Evolutionary conservation across 73 alveolate genomes (phyloP).

Genomic region (Halteria grandinella): DNA sequence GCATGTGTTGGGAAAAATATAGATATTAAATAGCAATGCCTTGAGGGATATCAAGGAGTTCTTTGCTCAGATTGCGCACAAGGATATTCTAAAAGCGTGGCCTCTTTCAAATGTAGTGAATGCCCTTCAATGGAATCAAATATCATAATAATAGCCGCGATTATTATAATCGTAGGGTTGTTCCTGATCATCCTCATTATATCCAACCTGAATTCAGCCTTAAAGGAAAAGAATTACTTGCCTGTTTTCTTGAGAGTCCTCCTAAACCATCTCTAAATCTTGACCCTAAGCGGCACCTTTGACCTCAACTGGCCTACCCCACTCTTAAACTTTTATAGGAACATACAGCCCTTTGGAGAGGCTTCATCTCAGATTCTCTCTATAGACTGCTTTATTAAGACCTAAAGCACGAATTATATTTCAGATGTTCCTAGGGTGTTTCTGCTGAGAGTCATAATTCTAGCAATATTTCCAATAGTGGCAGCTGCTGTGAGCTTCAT

Average conservation of each 20-base stretch:
- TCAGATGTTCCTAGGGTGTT: neutral
- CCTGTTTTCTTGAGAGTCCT: slow-evolving; percentile 55
- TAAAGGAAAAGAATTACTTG: slow-evolving; percentile 5
- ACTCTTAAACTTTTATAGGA: neutral
- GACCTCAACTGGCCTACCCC: slow-evolving; percentile 11
- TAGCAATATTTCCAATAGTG: neutral
- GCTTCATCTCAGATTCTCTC: neutral
- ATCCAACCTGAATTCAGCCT: slow-evolving; percentile 51
- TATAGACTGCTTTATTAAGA: neutral
- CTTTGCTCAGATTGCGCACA: slow-evolving; percentile 62
- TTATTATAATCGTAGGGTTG: neutral
- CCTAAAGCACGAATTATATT: too few species aligned
- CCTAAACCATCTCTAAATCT: slow-evolving; percentile 50
- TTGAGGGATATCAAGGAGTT: slow-evolving; percentile 59
- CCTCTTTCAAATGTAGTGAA: slow-evolving; percentile 25
- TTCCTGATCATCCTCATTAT: slow-evolving; percentile 10
- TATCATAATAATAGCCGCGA: neutral
- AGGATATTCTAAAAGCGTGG: slow-evolving; percentile 56
- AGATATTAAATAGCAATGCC: slow-evolving; percentile 57
- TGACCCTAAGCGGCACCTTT: slow-evolving; percentile 10
- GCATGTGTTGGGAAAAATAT: slow-evolving; percentile 24
- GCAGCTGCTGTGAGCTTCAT: neutral
- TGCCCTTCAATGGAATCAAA: slow-evolving; percentile 54
- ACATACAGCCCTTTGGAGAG: neutral
- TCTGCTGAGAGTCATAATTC: neutral